A percentile compares a stretch with the other conserved stretches of the same genome.
Conservation (phyloP, 2,329 filamentous ascomycete species). For the Drechslerella coelobrocha region DNA sequence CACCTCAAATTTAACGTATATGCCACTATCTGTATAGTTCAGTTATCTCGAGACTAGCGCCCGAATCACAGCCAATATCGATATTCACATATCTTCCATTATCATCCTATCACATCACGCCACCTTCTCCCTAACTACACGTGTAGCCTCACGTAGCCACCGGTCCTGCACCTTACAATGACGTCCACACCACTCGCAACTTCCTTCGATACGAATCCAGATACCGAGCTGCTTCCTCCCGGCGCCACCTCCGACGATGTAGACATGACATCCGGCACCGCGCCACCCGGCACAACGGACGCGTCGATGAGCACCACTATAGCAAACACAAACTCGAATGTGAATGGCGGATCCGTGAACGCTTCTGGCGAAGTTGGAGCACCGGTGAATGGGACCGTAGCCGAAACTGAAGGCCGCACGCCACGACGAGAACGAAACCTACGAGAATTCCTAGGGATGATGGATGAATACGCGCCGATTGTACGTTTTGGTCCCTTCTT, state of each 20-base stretch:
- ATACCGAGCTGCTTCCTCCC: conserved; percentile 24
- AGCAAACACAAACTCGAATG: conserved; percentile 38
- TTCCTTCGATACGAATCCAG: conserved; percentile 48
- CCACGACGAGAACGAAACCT: conserved; percentile 88
- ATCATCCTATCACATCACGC: too few relatives aligned
- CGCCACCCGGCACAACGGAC: conserved; percentile 22
- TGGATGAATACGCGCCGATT: conserved; percentile 98
- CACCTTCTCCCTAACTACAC: too few relatives aligned
- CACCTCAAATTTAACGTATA: background rate
- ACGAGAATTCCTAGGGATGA: conserved; percentile 90
- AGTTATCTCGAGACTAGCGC: background rate
- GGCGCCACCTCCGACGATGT: conserved; percentile 38
- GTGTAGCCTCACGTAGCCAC: background rate
- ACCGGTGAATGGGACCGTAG: background rate
- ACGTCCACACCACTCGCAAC: conserved; percentile 41
- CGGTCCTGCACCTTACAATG: conserved; percentile 3
- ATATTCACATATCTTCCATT: background rate
- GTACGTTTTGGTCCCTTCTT: conserved; percentile 64
- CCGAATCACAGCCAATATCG: background rate
- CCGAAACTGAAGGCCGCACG: conserved; percentile 12
- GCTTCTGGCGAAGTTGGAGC: conserved; percentile 24
- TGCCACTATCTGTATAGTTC: too few relatives aligned
- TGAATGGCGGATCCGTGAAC: conserved; percentile 28
- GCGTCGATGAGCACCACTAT: conserved; percentile 37
- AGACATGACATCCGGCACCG: conserved; percentile 43